Percentiles rank a stretch among this genome's conserved stretches.
Evolutionary conservation across 345 rosid species (phyloP).

Genomic region (Populus alba): DNA sequence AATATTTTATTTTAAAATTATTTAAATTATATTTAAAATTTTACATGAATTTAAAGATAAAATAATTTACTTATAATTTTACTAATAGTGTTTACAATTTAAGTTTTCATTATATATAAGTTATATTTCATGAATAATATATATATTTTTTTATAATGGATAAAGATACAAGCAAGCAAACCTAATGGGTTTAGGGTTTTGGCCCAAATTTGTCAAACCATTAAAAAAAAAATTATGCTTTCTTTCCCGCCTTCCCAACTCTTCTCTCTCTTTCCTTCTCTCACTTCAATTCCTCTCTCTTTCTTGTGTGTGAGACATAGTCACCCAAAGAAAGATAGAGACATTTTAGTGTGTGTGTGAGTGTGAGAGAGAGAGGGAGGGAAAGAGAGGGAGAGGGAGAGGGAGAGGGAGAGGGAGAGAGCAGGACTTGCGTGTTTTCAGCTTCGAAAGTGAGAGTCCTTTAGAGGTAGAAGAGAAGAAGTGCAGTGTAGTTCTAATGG

Average conservation of each 20-base stretch:
- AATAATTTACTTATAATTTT: too few species aligned
- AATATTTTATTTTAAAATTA: too few species aligned
- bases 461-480: background rate
- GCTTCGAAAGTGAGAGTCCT: too few species aligned
- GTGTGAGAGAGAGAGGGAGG: too few species aligned
- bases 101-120: too few species aligned
- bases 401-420: background rate
- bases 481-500: background rate
- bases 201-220: conserved; percentile 3
- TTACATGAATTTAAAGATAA: too few species aligned
- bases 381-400: too few species aligned
- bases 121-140: too few species aligned
- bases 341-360: background rate
- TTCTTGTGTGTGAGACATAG: background rate
- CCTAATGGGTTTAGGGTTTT: background rate
- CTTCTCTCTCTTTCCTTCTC: background rate
- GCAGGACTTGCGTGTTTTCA: background rate
- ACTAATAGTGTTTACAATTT: too few species aligned
- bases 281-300: background rate
- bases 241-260: conserved; percentile 18
- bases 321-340: background rate
- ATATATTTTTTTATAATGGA: too few species aligned
- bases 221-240: background rate
- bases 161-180: background rate
- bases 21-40: too few species aligned